Percentiles rank a stretch among this genome's conserved stretches.
Evolutionary conservation across 2,329 filamentous ascomycete genomes (phyloP).

Genomic region (Chlorencoelia australis): DNA sequence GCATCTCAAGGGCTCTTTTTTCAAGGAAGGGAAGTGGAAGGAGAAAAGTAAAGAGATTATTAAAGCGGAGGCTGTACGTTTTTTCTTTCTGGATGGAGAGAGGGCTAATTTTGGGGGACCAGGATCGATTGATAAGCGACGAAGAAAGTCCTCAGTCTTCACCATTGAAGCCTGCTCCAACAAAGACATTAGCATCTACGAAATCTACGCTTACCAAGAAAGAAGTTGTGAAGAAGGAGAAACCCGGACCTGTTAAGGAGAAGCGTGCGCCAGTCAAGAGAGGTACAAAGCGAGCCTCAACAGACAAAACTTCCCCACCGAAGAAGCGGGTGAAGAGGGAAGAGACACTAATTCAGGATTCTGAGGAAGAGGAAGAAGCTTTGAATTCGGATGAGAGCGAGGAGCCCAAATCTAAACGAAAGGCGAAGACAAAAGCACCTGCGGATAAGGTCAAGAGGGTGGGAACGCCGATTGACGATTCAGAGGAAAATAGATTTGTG

Average conservation of each 20-base stretch:
- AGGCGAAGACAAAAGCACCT: conserved; percentile 11
- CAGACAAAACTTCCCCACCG: conserved; percentile 31
- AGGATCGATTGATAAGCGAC: conserved; percentile 11
- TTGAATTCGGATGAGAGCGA: conserved; percentile 6
- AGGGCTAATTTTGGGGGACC: neutral
- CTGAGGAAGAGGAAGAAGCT: conserved; percentile 9
- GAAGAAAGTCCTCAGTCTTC: conserved; percentile 6
- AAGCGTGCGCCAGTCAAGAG: conserved; percentile 31
- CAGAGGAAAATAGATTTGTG: conserved; percentile 6
- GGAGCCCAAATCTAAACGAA: conserved; percentile 11
- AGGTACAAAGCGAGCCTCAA: conserved; percentile 28
- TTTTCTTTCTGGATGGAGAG: neutral
- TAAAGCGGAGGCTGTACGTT: conserved; percentile 41
- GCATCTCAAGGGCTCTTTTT: conserved; percentile 40
- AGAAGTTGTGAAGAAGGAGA: neutral
- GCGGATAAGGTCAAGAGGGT: conserved; percentile 5
- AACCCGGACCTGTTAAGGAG: conserved; percentile 33
- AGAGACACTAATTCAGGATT: conserved; percentile 17
- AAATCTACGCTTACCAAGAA: conserved; percentile 2
- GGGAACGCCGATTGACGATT: neutral
- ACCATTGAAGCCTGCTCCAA: no score
- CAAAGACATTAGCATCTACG: conserved; percentile 35
- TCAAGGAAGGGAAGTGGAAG: conserved; percentile 44
- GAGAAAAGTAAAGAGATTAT: conserved; percentile 48
- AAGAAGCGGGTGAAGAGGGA: conserved; percentile 26